Evolutionary conservation across 2,329 filamentous ascomycete genomes (phyloP).

Genomic region (Gaeumannomyces tritici): DNA sequence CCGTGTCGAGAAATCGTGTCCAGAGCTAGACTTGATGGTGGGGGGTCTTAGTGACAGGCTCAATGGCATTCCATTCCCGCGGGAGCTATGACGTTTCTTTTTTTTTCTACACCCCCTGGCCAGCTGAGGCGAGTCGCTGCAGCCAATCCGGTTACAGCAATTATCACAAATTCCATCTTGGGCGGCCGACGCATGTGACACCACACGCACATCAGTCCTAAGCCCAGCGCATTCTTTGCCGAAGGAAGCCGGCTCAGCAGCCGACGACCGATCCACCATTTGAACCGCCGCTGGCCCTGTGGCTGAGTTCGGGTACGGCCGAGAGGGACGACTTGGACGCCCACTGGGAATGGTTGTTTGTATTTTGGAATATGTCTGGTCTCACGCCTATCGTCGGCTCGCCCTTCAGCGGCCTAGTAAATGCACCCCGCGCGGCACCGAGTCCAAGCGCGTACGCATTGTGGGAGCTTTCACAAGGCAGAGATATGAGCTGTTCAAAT

Average conservation of each 20-base stretch:
- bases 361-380: no score
- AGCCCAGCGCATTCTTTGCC: background rate
- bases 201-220: background rate
- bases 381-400: no score
- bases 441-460: no score
- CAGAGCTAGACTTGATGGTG: background rate
- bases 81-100: background rate
- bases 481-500: no score
- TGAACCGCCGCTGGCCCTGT: background rate
- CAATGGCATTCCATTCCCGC: background rate
- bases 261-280: background rate
- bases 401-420: no score
- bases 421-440: no score
- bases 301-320: background rate
- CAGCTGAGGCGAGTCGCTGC: no score
- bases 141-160: background rate
- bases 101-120: background rate
- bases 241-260: background rate
- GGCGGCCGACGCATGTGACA: background rate
- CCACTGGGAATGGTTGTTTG: background rate
- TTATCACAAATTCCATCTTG: background rate
- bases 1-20: background rate
- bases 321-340: background rate
- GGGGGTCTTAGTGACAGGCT: background rate
- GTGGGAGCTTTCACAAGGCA: no score